phyloP scores from a whole-genome alignment of 176 grass and related monocot genomes.

The Zoysia pacifica region DNA sequence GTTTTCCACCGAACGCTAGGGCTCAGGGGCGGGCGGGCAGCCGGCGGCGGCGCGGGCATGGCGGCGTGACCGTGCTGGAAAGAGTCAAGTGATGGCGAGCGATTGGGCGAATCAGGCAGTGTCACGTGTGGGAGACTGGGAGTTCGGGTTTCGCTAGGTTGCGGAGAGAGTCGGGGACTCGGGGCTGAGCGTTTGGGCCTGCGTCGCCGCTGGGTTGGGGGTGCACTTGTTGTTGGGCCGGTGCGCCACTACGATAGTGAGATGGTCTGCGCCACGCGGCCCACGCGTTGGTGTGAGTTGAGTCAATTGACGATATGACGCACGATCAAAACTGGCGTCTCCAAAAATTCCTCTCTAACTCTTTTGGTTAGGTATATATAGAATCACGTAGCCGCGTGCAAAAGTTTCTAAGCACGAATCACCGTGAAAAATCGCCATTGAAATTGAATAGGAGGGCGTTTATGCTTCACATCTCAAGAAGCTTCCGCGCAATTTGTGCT shows the following conservation, averaged over 20 bases:
- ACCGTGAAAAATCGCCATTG: neutral
- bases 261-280: neutral
- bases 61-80: neutral
- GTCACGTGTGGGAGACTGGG: neutral
- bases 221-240: neutral
- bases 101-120: neutral
- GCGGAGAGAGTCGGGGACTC: neutral
- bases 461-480: no score
- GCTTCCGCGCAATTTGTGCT: neutral
- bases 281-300: neutral
- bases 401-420: neutral
- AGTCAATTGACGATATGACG: no score
- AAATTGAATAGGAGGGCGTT: neutral
- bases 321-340: neutral
- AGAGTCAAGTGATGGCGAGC: neutral
- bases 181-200: neutral
- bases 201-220: neutral
- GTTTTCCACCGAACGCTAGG: neutral
- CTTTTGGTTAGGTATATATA: neutral
- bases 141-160: neutral
- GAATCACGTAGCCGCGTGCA: neutral
- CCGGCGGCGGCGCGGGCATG: neutral
- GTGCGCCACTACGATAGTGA: neutral
- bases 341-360: neutral
- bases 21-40: neutral